These are phyloP conservation scores for Suhomyces guaymorum DNA, from an alignment of 1,139 yeast species.

Conservation along the genomic window DNA sequence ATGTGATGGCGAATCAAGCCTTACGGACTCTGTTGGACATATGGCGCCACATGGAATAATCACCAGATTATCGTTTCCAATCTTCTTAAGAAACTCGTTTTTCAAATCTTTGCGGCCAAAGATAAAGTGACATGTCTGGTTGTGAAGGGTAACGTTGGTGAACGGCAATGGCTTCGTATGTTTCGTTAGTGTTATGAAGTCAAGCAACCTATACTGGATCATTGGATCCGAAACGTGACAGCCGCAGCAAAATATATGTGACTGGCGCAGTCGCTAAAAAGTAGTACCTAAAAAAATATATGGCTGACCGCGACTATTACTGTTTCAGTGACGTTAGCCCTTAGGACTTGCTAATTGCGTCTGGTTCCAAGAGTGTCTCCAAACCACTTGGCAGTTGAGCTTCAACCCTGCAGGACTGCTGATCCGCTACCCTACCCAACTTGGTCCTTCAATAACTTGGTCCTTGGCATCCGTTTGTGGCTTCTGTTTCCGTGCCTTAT, in stretches of 20 bases:
- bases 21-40: neutral
- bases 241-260: too few relatives aligned
- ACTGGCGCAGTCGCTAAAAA: neutral
- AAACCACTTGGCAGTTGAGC: too few relatives aligned
- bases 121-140: constrained; percentile 13
- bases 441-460: too few relatives aligned
- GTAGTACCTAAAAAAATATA: too few relatives aligned
- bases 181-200: neutral
- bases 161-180: neutral
- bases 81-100: constrained; percentile 1
- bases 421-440: too few relatives aligned
- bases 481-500: neutral
- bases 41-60: constrained; percentile 11
- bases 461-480: too few relatives aligned
- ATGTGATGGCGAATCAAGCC: neutral
- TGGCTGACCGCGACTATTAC: too few relatives aligned
- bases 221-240: neutral
- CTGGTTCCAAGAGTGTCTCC: too few relatives aligned
- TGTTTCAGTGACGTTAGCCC: too few relatives aligned
- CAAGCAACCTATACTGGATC: neutral
- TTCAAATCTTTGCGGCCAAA: constrained; percentile 5
- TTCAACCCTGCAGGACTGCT: too few relatives aligned
- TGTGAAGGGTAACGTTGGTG: neutral
- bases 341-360: too few relatives aligned
- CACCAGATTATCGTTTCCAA: constrained; percentile 3